Evolutionary conservation across 23 red algal species (phyloP), one percentile per base, ranked within the genome.

Genomic region (Gracilaria caudata): DNA sequence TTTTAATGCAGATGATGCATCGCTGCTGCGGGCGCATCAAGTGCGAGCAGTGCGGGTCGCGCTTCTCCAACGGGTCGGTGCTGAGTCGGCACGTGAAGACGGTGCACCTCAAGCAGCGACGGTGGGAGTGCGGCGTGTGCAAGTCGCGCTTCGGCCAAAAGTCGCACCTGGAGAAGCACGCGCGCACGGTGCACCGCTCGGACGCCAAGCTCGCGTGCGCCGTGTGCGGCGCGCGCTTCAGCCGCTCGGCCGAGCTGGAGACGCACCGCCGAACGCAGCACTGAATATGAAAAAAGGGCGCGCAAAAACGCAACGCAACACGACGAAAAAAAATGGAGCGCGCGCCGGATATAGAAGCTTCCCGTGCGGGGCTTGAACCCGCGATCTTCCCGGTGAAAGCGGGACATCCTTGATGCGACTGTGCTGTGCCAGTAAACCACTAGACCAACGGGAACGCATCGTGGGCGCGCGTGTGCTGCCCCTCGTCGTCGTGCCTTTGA

Each of bases 301-400:
- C n/a, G n/a, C n/a, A n/a, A n/a, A n/a, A n/a, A n/a, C n/a, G n/a
- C n/a, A n/a, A n/a, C n/a, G n/a, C n/a, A n/a, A n/a, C n/a, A n/a
- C n/a, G n/a, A n/a, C n/a, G n/a, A n/a, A n/a, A n/a, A n/a, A n/a
- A n/a, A n/a, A n/a, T n/a, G n/a, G n/a, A n/a, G n/a, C n/a, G n/a
- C n/a, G n/a, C n/a, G n/a, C n/a, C n/a, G n/a, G n/a, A 53, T 8
- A 13, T 8, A 9, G 13, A 16, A 9, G 49, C 61, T 81, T 91
- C 87, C 65, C 87, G 59, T 82, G 79, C 61, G 51, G 77, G 77
- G 77, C 46, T 91, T 82, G 87, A 91, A 91, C 87, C 87, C 87
- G 87, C 87, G 87, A 82, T 82, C 87, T 91, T 91, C 79, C 87
- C 77, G 87, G 87, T 93, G 90, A 93, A 93, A 93, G 78, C 90